Evolutionary conservation across 768 basidiomycete genomes (phyloP).

Genomic region (Tubosaeta sp.): DNA sequence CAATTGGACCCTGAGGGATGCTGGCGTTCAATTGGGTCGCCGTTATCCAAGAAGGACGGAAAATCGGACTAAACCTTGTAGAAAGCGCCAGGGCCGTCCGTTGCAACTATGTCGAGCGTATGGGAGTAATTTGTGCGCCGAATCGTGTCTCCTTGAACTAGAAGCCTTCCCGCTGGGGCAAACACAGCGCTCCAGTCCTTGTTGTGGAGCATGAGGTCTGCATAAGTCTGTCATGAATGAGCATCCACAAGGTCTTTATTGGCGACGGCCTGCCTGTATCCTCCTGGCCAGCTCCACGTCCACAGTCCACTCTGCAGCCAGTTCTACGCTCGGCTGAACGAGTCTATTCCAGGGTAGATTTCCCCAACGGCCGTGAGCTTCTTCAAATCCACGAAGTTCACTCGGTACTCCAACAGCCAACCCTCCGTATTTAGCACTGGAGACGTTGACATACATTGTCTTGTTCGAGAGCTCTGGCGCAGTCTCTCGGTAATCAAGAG

Average conservation of each 20-base stretch:
- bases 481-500: slow-evolving; percentile 86
- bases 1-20: slow-evolving; percentile 63
- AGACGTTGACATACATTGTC: slow-evolving; percentile 67
- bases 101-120: slow-evolving; percentile 71
- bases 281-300: slow-evolving; percentile 71
- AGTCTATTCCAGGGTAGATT: slow-evolving; percentile 73
- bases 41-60: not conserved
- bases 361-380: slow-evolving; percentile 82
- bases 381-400: slow-evolving; percentile 82
- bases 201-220: slow-evolving; percentile 56
- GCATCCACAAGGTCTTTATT: not conserved
- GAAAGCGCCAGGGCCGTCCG: slow-evolving; percentile 75
- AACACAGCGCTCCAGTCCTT: slow-evolving; percentile 83
- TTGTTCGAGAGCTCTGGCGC: slow-evolving; percentile 69
- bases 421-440: slow-evolving; percentile 65
- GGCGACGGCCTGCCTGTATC: slow-evolving; percentile 50
- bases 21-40: slow-evolving; percentile 12
- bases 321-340: slow-evolving; percentile 65
- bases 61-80: slow-evolving; percentile 53
- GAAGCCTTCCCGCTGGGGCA: slow-evolving; percentile 66
- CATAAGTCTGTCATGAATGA: slow-evolving; percentile 34
- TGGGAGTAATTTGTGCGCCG: slow-evolving; percentile 68
- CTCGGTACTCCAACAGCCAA: slow-evolving; percentile 88
- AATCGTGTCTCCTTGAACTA: slow-evolving; percentile 74
- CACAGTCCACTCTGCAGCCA: slow-evolving; percentile 80